These are phyloP conservation scores for Blastobotrys aristatus DNA, from an alignment of 1,139 yeast genomes.

Conservation along the genomic window DNA sequence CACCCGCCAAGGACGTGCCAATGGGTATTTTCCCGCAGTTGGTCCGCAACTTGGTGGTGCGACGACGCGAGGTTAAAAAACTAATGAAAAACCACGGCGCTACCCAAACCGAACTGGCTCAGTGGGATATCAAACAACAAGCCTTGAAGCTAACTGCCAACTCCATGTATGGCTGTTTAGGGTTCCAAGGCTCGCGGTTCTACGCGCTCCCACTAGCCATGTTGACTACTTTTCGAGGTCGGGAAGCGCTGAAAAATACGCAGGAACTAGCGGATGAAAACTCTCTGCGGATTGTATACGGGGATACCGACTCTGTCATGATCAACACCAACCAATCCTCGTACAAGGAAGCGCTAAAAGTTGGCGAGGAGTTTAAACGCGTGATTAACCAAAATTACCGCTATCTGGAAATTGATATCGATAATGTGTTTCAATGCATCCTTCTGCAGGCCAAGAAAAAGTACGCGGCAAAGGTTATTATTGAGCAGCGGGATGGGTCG, in stretches of 20 bases:
- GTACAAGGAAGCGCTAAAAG: conserved; percentile 67
- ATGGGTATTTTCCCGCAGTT: conserved; percentile 87
- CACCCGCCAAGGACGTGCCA: conserved; percentile 54
- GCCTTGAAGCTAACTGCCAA: conserved; percentile 96
- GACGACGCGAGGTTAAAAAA: conserved; percentile 91
- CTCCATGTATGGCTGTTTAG: conserved; percentile 99
- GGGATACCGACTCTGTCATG: conserved; percentile 99
- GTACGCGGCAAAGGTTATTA: conserved; percentile 67
- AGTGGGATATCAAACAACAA: conserved; percentile 89
- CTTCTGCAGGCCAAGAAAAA: conserved; percentile 94
- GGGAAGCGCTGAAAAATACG: conserved; percentile 92
- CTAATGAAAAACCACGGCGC: conserved; percentile 72
- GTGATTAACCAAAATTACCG: conserved; percentile 85
- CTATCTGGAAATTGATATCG: conserved; percentile 88
- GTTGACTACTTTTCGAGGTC: conserved; percentile 91
- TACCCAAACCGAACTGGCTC: conserved; percentile 50
- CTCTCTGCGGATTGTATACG: conserved; percentile 84
- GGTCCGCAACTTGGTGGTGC: conserved; percentile 74
- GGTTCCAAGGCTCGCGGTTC: conserved; percentile 85
- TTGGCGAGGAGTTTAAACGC: conserved; percentile 80
- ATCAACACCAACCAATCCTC: conserved; percentile 79
- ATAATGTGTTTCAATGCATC: conserved; percentile 82
- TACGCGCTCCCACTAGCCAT: conserved; percentile 95
- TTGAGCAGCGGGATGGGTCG: conserved; percentile 41
- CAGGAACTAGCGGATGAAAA: conserved; percentile 85